Base-by-base conservation (phyloP, 768 basidiomycete genomes). In the Auriculariales sp. region DNA sequence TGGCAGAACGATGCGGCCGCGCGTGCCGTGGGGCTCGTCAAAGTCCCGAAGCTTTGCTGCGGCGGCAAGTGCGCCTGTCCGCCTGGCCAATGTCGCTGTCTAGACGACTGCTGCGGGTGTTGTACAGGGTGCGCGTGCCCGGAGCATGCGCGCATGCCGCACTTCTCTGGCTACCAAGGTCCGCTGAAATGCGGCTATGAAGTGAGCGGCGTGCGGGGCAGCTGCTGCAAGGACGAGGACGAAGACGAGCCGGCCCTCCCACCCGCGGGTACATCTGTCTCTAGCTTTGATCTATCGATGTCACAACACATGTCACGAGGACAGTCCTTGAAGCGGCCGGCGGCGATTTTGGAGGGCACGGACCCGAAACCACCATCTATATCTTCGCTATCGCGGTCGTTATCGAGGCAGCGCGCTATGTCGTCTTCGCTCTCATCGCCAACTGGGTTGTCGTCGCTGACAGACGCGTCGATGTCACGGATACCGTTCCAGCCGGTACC, bases 41-140 rank as follows among this genome's bases (percentile, higher is more conserved):
- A 65, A 45, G 57, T 83, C 19, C 81, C 83, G 22, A 81, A 79
- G 60, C 64, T 85, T 50, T 83, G 80, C 58, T 83, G 81, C 59
- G 75, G 72, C 1, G 79, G 81, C 2, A 62, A 62, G 28, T 82
- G 81, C 57, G 69, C 68, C 17, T 82, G 81, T 59, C 72, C 78
- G 3, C 60, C 61, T 22, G 74, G 68, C 4, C 58, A 54, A 10
- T 84, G 83, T 53, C 64, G 59, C n/a, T 84, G 80, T 57, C 70
- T 72, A n/a, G 62, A 66, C 27, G 66, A 68, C 32, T 84, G 82
- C 56, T 63, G 66, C 50, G 79, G 79, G 12, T 73, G 72, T 55
- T 77, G 75, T 25, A 15, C 22, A 12, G 39, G 39, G 27, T 44
- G 39, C 39, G 39, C 39, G 24, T 44, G 39, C 4, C 39, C 39